Percentiles rank a stretch among this genome's conserved stretches.
Evolutionary conservation across 2,329 filamentous ascomycete genomes (phyloP).

Genomic region (Beauveria sp.): DNA sequence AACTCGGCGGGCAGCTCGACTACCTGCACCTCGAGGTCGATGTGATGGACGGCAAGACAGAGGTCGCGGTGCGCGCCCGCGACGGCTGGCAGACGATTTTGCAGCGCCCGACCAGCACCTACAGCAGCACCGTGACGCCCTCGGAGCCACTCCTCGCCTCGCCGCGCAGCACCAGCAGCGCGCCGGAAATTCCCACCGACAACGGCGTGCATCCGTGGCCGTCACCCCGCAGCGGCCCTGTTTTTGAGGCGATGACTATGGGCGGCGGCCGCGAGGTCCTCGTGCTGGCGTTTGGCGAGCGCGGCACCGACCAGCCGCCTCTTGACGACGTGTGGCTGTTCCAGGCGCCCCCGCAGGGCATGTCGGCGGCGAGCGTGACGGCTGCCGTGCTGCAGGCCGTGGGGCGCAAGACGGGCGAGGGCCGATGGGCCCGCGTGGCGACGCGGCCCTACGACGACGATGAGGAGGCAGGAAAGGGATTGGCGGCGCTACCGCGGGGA

Average conservation of each 20-base stretch:
- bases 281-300: conserved; percentile 53
- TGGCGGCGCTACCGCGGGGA: conserved; percentile 38
- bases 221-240: conserved; percentile 43
- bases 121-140: conserved; percentile 8
- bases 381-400: conserved; percentile 47
- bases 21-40: conserved; percentile 52
- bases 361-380: conserved; percentile 47
- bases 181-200: conserved; percentile 28
- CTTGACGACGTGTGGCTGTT: conserved; percentile 57
- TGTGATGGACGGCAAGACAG: conserved; percentile 45
- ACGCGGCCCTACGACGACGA: conserved; percentile 44
- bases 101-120: conserved; percentile 19
- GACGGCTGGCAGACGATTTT: conserved; percentile 48
- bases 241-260: conserved; percentile 48
- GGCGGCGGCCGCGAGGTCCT: conserved; percentile 54
- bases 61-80: conserved; percentile 42
- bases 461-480: conserved; percentile 36
- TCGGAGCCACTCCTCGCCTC: background rate
- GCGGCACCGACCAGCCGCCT: conserved; percentile 47
- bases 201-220: conserved; percentile 36
- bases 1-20: conserved; percentile 67
- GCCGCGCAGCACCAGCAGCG: conserved; percentile 17
- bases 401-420: conserved; percentile 47
- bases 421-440: conserved; percentile 47
- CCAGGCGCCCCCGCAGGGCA: conserved; percentile 48